Conservation (phyloP, 108 stramenopile species). For the Cyclotella baltica region DNA sequence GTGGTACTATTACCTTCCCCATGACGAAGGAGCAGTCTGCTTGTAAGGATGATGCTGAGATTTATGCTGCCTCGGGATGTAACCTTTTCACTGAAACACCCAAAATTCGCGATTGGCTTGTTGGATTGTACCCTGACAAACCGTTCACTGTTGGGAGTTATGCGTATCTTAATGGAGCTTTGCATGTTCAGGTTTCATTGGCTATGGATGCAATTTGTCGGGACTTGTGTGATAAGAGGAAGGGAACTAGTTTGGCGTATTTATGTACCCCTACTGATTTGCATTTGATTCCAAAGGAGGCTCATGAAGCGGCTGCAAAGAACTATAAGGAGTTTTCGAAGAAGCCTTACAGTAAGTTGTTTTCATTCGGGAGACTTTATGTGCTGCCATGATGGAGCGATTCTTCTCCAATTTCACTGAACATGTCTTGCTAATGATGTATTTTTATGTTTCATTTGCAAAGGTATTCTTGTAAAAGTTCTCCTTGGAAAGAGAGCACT, state of each 20-base stretch:
- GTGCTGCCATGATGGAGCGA: too few species aligned
- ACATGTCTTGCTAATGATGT: too few species aligned
- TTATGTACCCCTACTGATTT: conserved; percentile 98
- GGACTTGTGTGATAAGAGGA: conserved; percentile 82
- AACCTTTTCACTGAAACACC: conserved; percentile 96
- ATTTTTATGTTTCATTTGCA: neutral
- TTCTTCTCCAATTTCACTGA: too few species aligned
- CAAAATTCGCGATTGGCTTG: conserved; percentile 94
- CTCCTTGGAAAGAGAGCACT: conserved; percentile 76
- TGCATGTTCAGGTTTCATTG: conserved; percentile 95
- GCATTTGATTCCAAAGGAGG: conserved; percentile 93
- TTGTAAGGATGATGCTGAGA: conserved; percentile 68
- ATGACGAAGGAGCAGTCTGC: conserved; percentile 69
- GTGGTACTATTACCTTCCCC: conserved; percentile 95
- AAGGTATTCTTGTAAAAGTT: conserved; percentile 65
- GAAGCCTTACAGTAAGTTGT: conserved; percentile 62
- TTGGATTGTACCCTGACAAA: conserved; percentile 85
- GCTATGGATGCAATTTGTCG: conserved; percentile 95
- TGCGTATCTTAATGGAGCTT: conserved; percentile 96
- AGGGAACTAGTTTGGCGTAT: conserved; percentile 90
- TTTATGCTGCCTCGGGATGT: conserved; percentile 85
- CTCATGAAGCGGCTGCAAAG: conserved; percentile 77
- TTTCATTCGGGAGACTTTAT: too few species aligned
- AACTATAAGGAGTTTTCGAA: conserved; percentile 76
- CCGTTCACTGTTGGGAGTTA: conserved; percentile 92